Base-by-base conservation (phyloP, 2,329 filamentous ascomycete genomes). In the Pseudogymnoascus sp. region DNA sequence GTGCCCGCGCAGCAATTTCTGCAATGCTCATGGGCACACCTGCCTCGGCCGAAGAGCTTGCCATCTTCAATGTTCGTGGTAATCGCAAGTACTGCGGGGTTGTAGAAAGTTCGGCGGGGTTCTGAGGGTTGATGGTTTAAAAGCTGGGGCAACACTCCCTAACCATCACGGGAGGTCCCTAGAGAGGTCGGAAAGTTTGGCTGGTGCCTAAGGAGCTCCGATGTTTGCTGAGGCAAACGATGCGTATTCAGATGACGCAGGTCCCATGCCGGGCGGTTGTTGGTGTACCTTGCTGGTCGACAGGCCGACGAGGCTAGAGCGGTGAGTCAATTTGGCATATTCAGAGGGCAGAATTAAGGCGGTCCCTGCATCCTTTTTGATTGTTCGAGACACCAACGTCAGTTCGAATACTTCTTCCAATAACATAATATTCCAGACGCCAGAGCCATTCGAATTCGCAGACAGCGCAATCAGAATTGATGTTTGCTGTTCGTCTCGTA, bases 1-100 rank as follows among this genome's bases (percentile, higher is more conserved):
- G 80, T 2, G 93, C 94, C 67, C 87, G 85, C 30, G 82, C 79
- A 9, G 87, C 83, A 63, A 97, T 88, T 70, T 95, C 88, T 69
- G 87, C 86, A 62, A 94, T 82, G 66, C 80, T 91, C 74, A 88
- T 76, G 39, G 91, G 91, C 69, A 66, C 68, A 14, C 66, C 66
- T 14, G 64, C 59, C 59, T 67, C 64, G 36, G 60, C 38, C 18
- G 59, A 50, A 60, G 67, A 67, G 67, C 67, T 67, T 65, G 67
- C 67, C 70, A 71, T 72, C 60, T 61, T 62, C 63, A 25, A 25
- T 59, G 38, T 63, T 33, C 2, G 28, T 53, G 47, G 33, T 53
- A 53, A 33, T 53, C 28, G 9, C 9, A 53, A 18, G 28, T 20
- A 53, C 28, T 53, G 47, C 47, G 47, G 47, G 47, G 47, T 53